Conservation (phyloP, 2,329 filamentous ascomycete genomes). For the Colletotrichum trifolii region DNA sequence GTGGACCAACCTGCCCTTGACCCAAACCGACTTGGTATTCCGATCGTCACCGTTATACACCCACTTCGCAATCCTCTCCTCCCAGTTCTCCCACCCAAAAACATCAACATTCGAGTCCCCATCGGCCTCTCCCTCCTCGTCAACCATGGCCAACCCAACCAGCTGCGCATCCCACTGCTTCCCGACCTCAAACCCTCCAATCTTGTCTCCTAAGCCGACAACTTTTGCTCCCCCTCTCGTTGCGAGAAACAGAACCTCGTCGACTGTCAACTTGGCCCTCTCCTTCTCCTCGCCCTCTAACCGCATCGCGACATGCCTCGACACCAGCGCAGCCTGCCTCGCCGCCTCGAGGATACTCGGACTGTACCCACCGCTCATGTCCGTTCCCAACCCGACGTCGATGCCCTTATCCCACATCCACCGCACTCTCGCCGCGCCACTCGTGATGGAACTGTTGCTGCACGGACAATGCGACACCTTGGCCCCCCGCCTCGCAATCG, state of each 20-base stretch:
- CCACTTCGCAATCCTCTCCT: conserved; percentile 92
- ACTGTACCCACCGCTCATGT: conserved; percentile 89
- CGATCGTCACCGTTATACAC: conserved; percentile 92
- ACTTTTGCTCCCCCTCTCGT: conserved; percentile 89
- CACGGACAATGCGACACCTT: conserved; percentile 89
- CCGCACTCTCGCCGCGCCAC: conserved; percentile 81
- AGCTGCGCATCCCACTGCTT: conserved; percentile 94
- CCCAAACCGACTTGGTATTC: conserved; percentile 91
- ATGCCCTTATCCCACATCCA: conserved; percentile 79
- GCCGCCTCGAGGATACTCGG: conserved; percentile 85
- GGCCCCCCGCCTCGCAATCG: conserved; percentile 70
- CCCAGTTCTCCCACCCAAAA: conserved; percentile 93
- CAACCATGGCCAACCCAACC: conserved; percentile 69
- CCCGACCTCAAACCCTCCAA: conserved; percentile 87
- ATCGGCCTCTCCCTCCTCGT: conserved; percentile 51
- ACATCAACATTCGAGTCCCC: conserved; percentile 79
- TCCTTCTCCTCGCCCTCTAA: conserved; percentile 52
- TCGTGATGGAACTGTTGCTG: conserved; percentile 85
- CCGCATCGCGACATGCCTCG: conserved; percentile 74
- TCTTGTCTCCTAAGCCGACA: conserved; percentile 75
- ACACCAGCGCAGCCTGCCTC: conserved; percentile 82
- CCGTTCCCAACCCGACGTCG: conserved; percentile 87
- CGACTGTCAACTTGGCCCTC: conserved; percentile 77
- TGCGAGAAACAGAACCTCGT: conserved; percentile 87
- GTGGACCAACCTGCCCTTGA: conserved; percentile 85